These are phyloP conservation scores for Verbascum thapsus DNA, from an alignment of 257 asterid species.

Conservation along the genomic window DNA sequence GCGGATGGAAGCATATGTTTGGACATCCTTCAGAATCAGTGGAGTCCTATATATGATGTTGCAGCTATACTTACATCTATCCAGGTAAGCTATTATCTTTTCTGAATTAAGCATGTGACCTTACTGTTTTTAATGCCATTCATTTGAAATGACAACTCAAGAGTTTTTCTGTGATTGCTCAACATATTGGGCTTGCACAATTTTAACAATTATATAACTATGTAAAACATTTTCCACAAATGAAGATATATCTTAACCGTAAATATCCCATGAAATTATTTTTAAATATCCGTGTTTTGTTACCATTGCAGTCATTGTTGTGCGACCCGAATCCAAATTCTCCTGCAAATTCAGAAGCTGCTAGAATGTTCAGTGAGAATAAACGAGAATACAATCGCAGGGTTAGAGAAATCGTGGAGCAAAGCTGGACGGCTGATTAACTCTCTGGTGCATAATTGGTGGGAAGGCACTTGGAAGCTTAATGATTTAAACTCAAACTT, in stretches of 20 bases:
- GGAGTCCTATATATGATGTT: constrained; percentile 96
- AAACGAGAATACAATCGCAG: constrained; percentile 80
- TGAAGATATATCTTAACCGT: too few relatives aligned
- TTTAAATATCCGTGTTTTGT: too few relatives aligned
- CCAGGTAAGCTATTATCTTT: constrained; percentile 51
- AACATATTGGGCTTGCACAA: constrained; percentile 10
- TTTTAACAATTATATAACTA: too few relatives aligned
- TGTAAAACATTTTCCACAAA: too few relatives aligned
- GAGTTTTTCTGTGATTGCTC: neutral
- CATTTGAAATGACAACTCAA: neutral
- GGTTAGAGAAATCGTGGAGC: constrained; percentile 80
- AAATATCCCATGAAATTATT: too few relatives aligned
- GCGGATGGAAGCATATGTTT: constrained; percentile 94
- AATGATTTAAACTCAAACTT: constrained; percentile 14
- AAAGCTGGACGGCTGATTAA: constrained; percentile 90
- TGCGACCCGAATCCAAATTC: constrained; percentile 93
- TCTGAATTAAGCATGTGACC: neutral
- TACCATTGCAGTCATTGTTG: constrained; percentile 59
- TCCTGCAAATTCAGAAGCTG: constrained; percentile 89
- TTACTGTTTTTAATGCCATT: neutral
- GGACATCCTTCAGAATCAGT: constrained; percentile 94
- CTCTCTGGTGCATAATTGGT: neutral
- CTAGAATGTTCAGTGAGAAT: constrained; percentile 79
- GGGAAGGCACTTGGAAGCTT: constrained; percentile 25
- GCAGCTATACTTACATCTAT: constrained; percentile 92